Evolutionary conservation across 2,329 filamentous ascomycete genomes (phyloP), one percentile per base, ranked within the genome.

Genomic region (Epicoccum sorghinum): DNA sequence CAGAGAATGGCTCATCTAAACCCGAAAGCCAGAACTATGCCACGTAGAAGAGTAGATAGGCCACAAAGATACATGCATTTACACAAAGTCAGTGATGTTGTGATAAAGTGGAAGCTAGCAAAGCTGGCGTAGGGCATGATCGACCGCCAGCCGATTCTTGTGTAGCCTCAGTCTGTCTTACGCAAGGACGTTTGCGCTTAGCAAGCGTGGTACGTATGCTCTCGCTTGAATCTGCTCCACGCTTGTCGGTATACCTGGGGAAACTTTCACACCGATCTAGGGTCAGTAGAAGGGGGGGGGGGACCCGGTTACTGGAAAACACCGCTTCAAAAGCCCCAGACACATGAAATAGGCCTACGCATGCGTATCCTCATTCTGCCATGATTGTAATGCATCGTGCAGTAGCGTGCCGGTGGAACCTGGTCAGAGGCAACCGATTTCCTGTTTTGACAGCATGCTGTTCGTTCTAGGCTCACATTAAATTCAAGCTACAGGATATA

Each of bases 141-240:
- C 47, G 38, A 46, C 46, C 25, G 25, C 25, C 46, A 42, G 41
- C 41, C 37, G 52, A 37, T 23, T 25, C 30, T 36, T 46, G 46
- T 55, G 41, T 55, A 55, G 52, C 52, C 30, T 50, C 36, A 23
- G 7, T 41, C 40, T 46, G 52, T 49, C 41, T 36, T 30, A 55
- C 40, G n/a, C 37, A 33, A 42, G 32, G 36, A 50, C 52, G 37
- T 46, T 47, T 29, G 30, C 30, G 46, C 46, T 55, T 47, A 22
- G 32, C 32, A 46, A 55, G 52, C 42, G 46, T 13, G 36, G 36
- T 45, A 40, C 30, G 24, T 18, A 18, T 29, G 27, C 27, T 13
- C 33, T 35, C 45, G 43, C 41, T 49, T 37, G 40, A 41, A 40
- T 29, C 41, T 32, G 39, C 29, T 22, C 38, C 24, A 29, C 33